Conservation (phyloP, 768 basidiomycete genomes). For the Suillus decipiens region DNA sequence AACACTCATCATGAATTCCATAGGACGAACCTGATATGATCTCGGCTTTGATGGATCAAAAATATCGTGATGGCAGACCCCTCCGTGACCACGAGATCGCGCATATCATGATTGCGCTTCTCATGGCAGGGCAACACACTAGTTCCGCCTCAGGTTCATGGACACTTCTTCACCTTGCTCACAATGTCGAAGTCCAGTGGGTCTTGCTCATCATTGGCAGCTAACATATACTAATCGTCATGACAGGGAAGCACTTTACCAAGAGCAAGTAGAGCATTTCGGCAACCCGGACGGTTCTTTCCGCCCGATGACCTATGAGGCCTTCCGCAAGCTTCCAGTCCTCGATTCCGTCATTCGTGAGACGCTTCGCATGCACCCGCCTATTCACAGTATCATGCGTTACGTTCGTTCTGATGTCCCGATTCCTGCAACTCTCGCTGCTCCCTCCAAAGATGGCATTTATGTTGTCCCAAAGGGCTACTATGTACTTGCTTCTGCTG, state of each 20-base stretch:
- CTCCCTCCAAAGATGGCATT: constrained; percentile 69
- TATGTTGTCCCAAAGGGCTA: constrained; percentile 91
- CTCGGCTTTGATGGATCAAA: constrained; percentile 77
- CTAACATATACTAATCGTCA: background rate
- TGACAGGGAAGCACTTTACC: constrained; percentile 74
- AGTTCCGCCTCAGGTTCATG: constrained; percentile 92
- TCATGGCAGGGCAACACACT: constrained; percentile 99
- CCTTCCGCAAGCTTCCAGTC: constrained; percentile 78
- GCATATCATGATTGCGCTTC: constrained; percentile 97
- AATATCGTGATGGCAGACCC: constrained; percentile 76
- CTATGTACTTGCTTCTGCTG: constrained; percentile 87
- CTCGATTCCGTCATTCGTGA: constrained; percentile 92
- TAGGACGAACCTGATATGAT: constrained; percentile 91
- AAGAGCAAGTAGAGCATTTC: constrained; percentile 87
- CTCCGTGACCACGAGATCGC: constrained; percentile 91
- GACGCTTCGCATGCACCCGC: constrained; percentile 90
- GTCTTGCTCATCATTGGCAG: constrained; percentile 28
- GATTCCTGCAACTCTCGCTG: constrained; percentile 77
- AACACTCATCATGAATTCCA: constrained; percentile 19
- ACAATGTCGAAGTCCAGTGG: constrained; percentile 72
- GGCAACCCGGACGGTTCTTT: constrained; percentile 78
- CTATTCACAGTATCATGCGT: constrained; percentile 95
- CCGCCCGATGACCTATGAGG: constrained; percentile 82
- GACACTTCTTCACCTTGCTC: constrained; percentile 85
- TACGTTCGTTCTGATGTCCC: constrained; percentile 84